Evolutionary conservation across 1,284 basidiomycete species (phyloP).

Genomic region (Cryptococcus maquisensis): DNA sequence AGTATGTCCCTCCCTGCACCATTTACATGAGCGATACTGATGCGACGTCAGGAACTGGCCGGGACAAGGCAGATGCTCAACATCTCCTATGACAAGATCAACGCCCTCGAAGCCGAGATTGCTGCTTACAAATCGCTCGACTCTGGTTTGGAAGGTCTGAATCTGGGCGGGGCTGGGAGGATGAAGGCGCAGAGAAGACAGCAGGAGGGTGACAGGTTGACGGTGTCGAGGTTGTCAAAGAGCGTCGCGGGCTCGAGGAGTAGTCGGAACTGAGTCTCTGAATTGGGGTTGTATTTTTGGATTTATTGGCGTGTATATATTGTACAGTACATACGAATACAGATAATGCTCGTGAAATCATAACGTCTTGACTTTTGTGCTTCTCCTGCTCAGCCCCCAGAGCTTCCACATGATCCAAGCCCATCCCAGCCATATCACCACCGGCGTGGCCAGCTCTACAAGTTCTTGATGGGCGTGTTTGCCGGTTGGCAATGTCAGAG

Average conservation of each 20-base stretch:
- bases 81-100: conserved; percentile 24
- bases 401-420: conserved; percentile 27
- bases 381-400: neutral
- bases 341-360: neutral
- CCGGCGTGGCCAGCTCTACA: conserved; percentile 22
- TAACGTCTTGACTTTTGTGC: neutral
- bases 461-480: conserved; percentile 19
- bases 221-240: conserved; percentile 8
- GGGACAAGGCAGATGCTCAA: conserved; percentile 30
- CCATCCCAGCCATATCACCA: conserved; percentile 30
- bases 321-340: neutral
- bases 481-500: conserved; percentile 24
- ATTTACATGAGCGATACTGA: neutral
- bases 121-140: conserved; percentile 28
- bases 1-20: conserved; percentile 11
- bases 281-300: neutral
- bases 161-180: conserved; percentile 11
- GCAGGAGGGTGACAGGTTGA: conserved; percentile 26
- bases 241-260: conserved; percentile 16
- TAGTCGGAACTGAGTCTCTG: neutral
- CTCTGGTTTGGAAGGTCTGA: neutral
- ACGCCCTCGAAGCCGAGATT: conserved; percentile 19
- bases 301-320: neutral
- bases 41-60: conserved; percentile 27
- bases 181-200: conserved; percentile 27